Evolutionary conservation across 176 grass and related monocot genomes (phyloP).

Genomic region (Oryza punctata): DNA sequence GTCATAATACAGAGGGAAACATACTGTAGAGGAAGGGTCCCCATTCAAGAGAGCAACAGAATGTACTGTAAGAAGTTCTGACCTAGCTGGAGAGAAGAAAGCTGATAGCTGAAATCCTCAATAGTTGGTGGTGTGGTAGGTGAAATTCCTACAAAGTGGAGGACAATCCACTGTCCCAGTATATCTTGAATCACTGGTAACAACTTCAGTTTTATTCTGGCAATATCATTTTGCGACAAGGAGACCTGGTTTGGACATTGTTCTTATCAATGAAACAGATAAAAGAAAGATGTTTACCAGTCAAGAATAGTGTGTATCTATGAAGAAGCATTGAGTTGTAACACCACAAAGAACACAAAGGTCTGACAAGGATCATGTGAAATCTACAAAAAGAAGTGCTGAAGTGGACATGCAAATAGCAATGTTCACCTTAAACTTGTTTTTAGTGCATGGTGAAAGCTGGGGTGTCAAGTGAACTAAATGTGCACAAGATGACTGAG

Average conservation of each 20-base stretch:
- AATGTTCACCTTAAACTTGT: slow-evolving; percentile 17
- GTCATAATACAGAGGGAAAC: neutral
- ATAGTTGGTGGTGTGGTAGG: slow-evolving; percentile 64
- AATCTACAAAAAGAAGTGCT: slow-evolving; percentile 6
- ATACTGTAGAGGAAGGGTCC: neutral
- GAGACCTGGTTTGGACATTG: slow-evolving; percentile 65
- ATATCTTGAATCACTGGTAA: slow-evolving; percentile 75
- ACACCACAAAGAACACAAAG: neutral
- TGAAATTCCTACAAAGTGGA: slow-evolving; percentile 79
- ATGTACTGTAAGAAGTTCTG: slow-evolving; percentile 33
- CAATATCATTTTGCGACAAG: slow-evolving; percentile 72
- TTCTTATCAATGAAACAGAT: slow-evolving; percentile 21
- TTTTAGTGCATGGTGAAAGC: neutral
- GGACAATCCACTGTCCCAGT: slow-evolving; percentile 79
- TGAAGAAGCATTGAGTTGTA: slow-evolving; percentile 22
- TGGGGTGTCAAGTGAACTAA: neutral
- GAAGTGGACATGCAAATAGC: slow-evolving; percentile 27
- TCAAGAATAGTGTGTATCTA: slow-evolving; percentile 27
- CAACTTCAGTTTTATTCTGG: slow-evolving; percentile 68
- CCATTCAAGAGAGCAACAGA: slow-evolving; percentile 13
- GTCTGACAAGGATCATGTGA: neutral
- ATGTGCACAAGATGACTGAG: slow-evolving; percentile 10
- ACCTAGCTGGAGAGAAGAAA: slow-evolving; percentile 93
- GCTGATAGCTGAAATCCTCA: slow-evolving; percentile 89
- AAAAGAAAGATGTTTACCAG: neutral